Percentiles rank a stretch among this genome's conserved stretches.
Conservation (phyloP, 1,139 yeast genomes). For the Candida pseudocylindracea region DNA sequence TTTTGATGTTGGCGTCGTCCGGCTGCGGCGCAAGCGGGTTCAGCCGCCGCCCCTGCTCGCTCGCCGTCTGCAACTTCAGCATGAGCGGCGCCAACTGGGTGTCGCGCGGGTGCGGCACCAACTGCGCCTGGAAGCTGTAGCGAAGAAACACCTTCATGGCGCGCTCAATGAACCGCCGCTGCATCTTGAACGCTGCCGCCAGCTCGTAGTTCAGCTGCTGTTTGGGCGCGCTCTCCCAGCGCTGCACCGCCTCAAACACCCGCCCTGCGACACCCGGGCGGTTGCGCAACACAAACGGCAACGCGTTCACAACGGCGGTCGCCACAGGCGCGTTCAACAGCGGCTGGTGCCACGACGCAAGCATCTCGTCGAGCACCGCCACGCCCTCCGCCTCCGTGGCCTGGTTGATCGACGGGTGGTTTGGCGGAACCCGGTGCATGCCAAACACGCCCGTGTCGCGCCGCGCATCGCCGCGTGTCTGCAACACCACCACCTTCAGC, state of each 20-base stretch:
- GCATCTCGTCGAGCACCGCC: slow-evolving; percentile 40
- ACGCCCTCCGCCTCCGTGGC: slow-evolving; percentile 11
- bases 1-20: slow-evolving; percentile 12
- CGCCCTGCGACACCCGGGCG: slow-evolving; percentile 31
- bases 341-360: slow-evolving; percentile 31
- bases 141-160: slow-evolving; percentile 13
- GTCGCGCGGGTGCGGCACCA: slow-evolving; percentile 13
- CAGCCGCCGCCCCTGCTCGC: slow-evolving; percentile 19
- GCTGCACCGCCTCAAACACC: slow-evolving; percentile 12
- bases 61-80: slow-evolving; percentile 7
- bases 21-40: slow-evolving; percentile 10
- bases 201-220: slow-evolving; percentile 21
- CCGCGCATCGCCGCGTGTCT: slow-evolving; percentile 24
- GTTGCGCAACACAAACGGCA: slow-evolving; percentile 27
- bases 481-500: slow-evolving; percentile 47
- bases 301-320: slow-evolving; percentile 13
- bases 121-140: slow-evolving; percentile 13
- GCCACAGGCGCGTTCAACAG: slow-evolving; percentile 18
- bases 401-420: slow-evolving; percentile 36
- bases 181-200: slow-evolving; percentile 18
- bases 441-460: slow-evolving; percentile 14
- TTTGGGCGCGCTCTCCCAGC: slow-evolving; percentile 15
- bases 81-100: slow-evolving; percentile 2
- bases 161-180: slow-evolving; percentile 19
- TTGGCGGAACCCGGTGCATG: slow-evolving; percentile 30